These are phyloP conservation scores for Nothophaeocryptopus gaeumannii DNA, from an alignment of 2,329 filamentous ascomycete genomes.

Conservation along the genomic window DNA sequence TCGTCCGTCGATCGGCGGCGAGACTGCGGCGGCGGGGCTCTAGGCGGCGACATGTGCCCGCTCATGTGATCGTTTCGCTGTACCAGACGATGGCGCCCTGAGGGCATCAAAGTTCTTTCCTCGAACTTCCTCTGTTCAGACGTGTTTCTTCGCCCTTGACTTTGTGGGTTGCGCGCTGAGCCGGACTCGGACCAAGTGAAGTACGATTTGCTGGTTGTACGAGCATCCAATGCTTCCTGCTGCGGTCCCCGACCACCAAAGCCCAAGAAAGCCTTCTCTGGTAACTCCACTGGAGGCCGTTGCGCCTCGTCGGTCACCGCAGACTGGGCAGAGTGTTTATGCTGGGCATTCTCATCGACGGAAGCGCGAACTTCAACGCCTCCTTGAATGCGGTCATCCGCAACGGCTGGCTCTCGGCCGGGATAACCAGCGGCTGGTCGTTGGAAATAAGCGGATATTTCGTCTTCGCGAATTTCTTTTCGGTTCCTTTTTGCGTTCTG, in stretches of 20 bases:
- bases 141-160: not conserved
- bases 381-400: too few relatives aligned
- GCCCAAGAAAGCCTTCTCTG: slow-evolving; percentile 38
- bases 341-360: not conserved
- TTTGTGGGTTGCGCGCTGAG: slow-evolving; percentile 1
- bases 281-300: slow-evolving; percentile 31
- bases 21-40: too few relatives aligned
- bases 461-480: slow-evolving; percentile 36
- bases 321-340: not conserved
- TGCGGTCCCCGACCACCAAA: slow-evolving; percentile 37
- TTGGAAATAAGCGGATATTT: slow-evolving; percentile 48
- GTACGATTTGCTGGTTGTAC: slow-evolving; percentile 33
- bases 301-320: too few relatives aligned
- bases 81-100: too few relatives aligned
- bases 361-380: not conserved
- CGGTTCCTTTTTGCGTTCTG: slow-evolving; percentile 36
- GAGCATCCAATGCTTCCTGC: slow-evolving; percentile 13
- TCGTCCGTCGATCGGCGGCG: too few relatives aligned
- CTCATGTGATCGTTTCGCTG: too few relatives aligned
- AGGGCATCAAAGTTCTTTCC: too few relatives aligned
- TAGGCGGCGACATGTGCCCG: too few relatives aligned
- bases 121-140: too few relatives aligned
- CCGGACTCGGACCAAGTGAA: slow-evolving; percentile 45
- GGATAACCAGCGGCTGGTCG: slow-evolving; percentile 1
- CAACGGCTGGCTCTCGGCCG: not conserved